Evolutionary conservation across 1,139 yeast species (phyloP).

Genomic region (Pichia sp.): DNA sequence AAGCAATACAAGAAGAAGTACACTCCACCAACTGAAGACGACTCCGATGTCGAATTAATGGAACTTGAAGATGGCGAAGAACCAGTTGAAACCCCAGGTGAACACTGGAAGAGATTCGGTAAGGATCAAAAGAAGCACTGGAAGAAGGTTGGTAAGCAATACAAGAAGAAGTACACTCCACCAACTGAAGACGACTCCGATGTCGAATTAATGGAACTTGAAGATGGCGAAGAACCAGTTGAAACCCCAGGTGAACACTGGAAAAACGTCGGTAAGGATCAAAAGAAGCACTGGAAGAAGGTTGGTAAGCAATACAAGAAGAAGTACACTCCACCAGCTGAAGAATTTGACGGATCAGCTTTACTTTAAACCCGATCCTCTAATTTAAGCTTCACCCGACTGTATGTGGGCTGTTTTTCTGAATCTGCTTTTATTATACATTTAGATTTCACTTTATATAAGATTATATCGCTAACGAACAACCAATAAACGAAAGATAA

Average conservation of each 20-base stretch:
- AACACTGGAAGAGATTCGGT: slow-evolving; percentile 6
- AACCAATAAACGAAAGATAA: no score
- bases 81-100: slow-evolving; percentile 9
- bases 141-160: slow-evolving; percentile 20
- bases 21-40: slow-evolving; percentile 11
- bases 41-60: not conserved
- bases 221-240: slow-evolving; percentile 4
- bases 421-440: no score
- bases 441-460: no score
- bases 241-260: slow-evolving; percentile 8
- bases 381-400: no score
- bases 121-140: slow-evolving; percentile 21
- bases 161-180: slow-evolving; percentile 1
- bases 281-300: slow-evolving; percentile 22
- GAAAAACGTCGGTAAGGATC: slow-evolving; percentile 11
- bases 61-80: slow-evolving; percentile 7
- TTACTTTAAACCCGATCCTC: not conserved
- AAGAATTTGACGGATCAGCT: not conserved
- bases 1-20: slow-evolving; percentile 20
- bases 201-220: slow-evolving; percentile 1
- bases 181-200: slow-evolving; percentile 3
- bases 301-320: slow-evolving; percentile 15
- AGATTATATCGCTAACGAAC: no score
- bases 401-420: no score
- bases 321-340: not conserved